A percentile compares a stretch with the other conserved stretches of the same genome.
phyloP scores from a whole-genome alignment of 129 eudicot species.

The Silybum marianum region DNA sequence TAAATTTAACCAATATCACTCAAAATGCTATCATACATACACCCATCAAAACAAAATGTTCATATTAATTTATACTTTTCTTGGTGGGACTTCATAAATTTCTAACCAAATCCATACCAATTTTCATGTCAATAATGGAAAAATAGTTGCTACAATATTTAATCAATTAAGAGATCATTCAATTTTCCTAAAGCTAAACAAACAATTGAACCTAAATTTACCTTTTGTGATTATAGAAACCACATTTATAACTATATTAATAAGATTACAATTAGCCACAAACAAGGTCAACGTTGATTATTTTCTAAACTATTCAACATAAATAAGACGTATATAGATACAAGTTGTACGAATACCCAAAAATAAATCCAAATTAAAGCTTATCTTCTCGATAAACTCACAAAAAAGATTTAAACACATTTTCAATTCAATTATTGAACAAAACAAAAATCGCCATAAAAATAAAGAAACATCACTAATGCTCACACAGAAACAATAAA shows the following conservation, averaged over 20 bases:
- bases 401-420: neutral
- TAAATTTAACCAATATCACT: neutral
- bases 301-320: constrained; percentile 3
- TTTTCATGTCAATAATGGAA: neutral
- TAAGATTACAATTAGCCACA: neutral
- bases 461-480: neutral
- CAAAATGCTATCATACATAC: neutral
- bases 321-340: constrained; percentile 1
- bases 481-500: neutral
- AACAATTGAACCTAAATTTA: constrained; percentile 5
- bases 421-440: constrained; percentile 2
- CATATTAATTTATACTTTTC: neutral
- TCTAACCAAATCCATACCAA: neutral
- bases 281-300: constrained; percentile 23
- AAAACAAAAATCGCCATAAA: constrained; percentile 5
- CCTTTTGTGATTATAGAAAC: neutral
- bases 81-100: neutral
- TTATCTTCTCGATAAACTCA: constrained; percentile 11
- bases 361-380: constrained; percentile 8
- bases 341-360: constrained; percentile 9
- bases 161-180: neutral
- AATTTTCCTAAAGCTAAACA: neutral
- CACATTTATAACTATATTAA: neutral
- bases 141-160: neutral
- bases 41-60: neutral